phyloP scores from a whole-genome alignment of 305 asterid genomes.

The Fraxinus floribunda region DNA sequence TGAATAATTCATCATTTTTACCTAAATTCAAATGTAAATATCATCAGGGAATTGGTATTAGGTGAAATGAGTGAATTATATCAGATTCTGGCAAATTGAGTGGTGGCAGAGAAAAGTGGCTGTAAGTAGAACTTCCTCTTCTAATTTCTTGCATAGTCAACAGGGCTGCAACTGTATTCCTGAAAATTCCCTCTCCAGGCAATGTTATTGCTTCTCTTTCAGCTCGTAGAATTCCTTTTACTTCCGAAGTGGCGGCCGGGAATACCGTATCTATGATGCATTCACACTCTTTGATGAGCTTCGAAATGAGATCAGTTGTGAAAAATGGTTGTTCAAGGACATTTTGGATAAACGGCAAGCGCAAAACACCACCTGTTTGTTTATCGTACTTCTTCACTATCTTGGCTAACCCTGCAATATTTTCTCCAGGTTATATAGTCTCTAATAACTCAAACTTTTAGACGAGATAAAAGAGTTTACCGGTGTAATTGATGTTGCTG shows the following conservation, averaged over 20 bases:
- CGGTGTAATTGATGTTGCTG: slow-evolving; percentile 86
- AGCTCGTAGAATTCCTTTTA: not conserved
- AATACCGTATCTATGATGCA: slow-evolving; percentile 62
- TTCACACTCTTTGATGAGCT: slow-evolving; percentile 86
- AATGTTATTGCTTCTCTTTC: slow-evolving; percentile 25
- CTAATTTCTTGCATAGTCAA: slow-evolving; percentile 83
- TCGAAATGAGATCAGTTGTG: slow-evolving; percentile 78
- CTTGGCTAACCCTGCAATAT: slow-evolving; percentile 63
- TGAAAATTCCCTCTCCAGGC: slow-evolving; percentile 73
- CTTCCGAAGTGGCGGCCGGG: slow-evolving; percentile 36
- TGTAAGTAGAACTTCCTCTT: slow-evolving; percentile 83
- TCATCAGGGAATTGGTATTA: slow-evolving; percentile 52
- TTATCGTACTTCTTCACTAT: slow-evolving; percentile 88
- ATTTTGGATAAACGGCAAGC: slow-evolving; percentile 70
- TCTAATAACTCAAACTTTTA: not conserved
- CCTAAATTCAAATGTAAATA: not conserved
- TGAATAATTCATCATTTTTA: not conserved
- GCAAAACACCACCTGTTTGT: slow-evolving; percentile 78
- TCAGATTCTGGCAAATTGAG: slow-evolving; percentile 72
- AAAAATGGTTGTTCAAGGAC: slow-evolving; percentile 78
- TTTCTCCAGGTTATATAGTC: not conserved
- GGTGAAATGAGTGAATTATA: slow-evolving; percentile 54
- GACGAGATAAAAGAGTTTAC: slow-evolving; percentile 26
- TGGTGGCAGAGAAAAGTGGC: slow-evolving; percentile 88
- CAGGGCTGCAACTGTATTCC: slow-evolving; percentile 87